A percentile compares a stretch with the other conserved stretches of the same genome.
Evolutionary conservation across 192 early-diverging fungal species (phyloP).

Genomic region (Mortierella claussenii): DNA sequence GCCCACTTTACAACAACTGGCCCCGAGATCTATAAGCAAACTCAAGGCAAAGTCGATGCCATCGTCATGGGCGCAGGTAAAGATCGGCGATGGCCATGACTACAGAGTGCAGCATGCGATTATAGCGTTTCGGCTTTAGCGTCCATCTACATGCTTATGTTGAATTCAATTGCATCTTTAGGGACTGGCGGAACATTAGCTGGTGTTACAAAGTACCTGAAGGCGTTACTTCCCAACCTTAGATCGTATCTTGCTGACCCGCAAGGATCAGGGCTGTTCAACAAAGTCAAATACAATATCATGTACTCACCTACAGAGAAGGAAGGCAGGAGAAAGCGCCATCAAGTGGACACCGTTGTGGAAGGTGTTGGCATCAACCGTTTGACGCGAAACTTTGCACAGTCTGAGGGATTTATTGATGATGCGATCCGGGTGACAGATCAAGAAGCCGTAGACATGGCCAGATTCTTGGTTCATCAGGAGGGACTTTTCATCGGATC

Average conservation of each 20-base stretch:
- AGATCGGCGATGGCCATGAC: too few species aligned
- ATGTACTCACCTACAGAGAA: constrained; percentile 90
- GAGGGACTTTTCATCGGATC: constrained; percentile 93
- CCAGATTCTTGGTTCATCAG: constrained; percentile 80
- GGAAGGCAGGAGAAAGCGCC: constrained; percentile 89
- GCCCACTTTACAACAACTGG: constrained; percentile 87
- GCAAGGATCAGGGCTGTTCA: constrained; percentile 89
- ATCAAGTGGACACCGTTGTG: constrained; percentile 98
- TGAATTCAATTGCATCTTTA: too few species aligned
- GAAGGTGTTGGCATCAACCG: constrained; percentile 98
- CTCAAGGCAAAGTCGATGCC: constrained; percentile 76
- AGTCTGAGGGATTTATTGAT: constrained; percentile 71
- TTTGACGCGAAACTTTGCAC: constrained; percentile 86
- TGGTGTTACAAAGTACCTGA: constrained; percentile 90
- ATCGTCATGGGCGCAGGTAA: constrained; percentile 90
- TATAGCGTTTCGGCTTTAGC: too few species aligned
- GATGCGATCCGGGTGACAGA: constrained; percentile 89
- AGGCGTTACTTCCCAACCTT: constrained; percentile 68
- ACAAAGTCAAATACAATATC: constrained; percentile 90
- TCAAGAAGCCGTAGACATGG: constrained; percentile 90
- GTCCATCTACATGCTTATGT: too few species aligned
- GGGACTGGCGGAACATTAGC: constrained; percentile 93
- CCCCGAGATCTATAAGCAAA: constrained; percentile 88
- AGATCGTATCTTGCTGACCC: constrained; percentile 89
- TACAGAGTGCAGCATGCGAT: too few species aligned